Conservation (phyloP, 225 moss, liverwort and hornwort genomes). For the Marchantia paleacea region DNA sequence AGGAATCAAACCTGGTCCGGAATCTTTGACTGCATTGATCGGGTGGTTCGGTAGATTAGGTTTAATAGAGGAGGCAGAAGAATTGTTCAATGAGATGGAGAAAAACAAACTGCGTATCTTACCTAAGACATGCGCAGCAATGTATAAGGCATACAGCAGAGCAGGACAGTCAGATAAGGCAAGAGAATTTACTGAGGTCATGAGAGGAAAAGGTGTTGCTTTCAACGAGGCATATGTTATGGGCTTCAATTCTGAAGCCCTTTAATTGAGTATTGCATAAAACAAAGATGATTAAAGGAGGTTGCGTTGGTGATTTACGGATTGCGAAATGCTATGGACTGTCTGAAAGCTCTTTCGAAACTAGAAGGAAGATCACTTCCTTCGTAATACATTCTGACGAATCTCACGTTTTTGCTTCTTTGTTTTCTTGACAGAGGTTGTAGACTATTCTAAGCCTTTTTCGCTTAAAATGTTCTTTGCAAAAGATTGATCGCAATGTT, state of each 20-base stretch:
- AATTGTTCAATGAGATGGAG: conserved; percentile 48
- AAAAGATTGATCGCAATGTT: too few species aligned
- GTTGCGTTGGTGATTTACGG: too few species aligned
- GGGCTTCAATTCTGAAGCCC: conserved; percentile 18
- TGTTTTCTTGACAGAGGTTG: too few species aligned
- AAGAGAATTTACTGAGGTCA: conserved; percentile 24
- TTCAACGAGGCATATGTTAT: conserved; percentile 11
- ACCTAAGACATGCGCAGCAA: conserved; percentile 32
- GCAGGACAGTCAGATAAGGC: conserved; percentile 33
- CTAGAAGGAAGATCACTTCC: too few species aligned
- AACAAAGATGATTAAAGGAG: neutral
- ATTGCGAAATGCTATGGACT: too few species aligned
- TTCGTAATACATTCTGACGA: too few species aligned
- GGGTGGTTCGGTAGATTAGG: conserved; percentile 65
- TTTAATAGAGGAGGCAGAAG: conserved; percentile 62
- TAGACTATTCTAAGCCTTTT: too few species aligned
- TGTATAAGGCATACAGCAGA: conserved; percentile 37
- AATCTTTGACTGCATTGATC: conserved; percentile 53
- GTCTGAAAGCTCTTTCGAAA: too few species aligned
- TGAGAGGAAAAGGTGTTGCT: conserved; percentile 31
- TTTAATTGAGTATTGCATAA: neutral
- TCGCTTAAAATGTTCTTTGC: too few species aligned
- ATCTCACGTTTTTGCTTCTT: too few species aligned
- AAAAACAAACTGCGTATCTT: conserved; percentile 24
- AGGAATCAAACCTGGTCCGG: conserved; percentile 55